These are phyloP conservation scores for Peronosclerospora sorghi DNA, from an alignment of 352 stramenopile species.

Conservation along the genomic window DNA sequence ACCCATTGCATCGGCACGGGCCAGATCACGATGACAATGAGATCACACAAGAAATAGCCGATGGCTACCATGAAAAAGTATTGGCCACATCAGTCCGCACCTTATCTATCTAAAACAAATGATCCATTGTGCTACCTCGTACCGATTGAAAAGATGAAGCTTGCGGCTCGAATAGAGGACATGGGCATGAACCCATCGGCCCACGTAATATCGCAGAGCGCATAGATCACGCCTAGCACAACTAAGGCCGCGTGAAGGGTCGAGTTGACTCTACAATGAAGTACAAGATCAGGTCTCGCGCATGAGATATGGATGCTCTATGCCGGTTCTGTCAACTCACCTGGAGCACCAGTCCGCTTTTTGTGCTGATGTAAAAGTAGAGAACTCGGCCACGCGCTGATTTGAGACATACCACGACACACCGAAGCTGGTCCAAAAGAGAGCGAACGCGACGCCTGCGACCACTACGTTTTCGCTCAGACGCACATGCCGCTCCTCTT, in stretches of 20 bases:
- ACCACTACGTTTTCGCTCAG: slow-evolving; percentile 55
- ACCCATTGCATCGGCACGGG: slow-evolving; percentile 66
- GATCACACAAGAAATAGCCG: slow-evolving; percentile 69
- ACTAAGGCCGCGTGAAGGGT: slow-evolving; percentile 62
- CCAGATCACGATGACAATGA: slow-evolving; percentile 74
- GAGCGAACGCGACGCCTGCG: slow-evolving; percentile 37
- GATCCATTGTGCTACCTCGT: neutral
- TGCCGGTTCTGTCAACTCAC: slow-evolving; percentile 17
- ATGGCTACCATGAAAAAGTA: slow-evolving; percentile 35
- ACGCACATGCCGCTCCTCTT: slow-evolving; percentile 49
- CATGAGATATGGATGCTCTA: neutral
- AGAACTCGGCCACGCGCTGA: slow-evolving; percentile 48
- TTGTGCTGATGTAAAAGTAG: slow-evolving; percentile 41
- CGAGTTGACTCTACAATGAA: slow-evolving; percentile 51
- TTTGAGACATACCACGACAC: slow-evolving; percentile 48
- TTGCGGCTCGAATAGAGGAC: slow-evolving; percentile 58
- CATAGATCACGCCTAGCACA: slow-evolving; percentile 51
- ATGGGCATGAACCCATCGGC: slow-evolving; percentile 52
- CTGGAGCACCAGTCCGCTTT: slow-evolving; percentile 78
- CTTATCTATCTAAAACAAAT: neutral
- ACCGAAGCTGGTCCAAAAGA: slow-evolving; percentile 64
- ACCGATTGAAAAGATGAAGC: slow-evolving; percentile 81
- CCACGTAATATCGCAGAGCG: slow-evolving; percentile 55
- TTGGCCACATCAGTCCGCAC: slow-evolving; percentile 1
- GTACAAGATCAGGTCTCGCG: neutral